Conservation (phyloP, 208 protist genomes). For the Leishmania arabica region DNA sequence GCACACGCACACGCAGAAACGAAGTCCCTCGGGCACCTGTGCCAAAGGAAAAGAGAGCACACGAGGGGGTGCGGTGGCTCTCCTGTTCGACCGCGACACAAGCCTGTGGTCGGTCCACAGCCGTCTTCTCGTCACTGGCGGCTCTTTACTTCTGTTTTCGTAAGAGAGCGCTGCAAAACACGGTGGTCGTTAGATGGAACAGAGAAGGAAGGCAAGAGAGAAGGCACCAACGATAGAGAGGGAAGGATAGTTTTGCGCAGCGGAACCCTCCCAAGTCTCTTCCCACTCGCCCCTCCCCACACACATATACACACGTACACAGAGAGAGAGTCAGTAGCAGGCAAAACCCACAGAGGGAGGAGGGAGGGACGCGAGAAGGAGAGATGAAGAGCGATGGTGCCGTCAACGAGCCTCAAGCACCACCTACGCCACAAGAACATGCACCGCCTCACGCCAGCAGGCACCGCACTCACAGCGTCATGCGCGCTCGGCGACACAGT, state of each 20-base stretch:
- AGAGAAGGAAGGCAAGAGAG: neutral
- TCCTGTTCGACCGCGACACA: neutral
- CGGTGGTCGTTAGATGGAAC: neutral
- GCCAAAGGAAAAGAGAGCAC: neutral
- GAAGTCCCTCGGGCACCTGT: neutral
- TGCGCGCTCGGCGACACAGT: neutral
- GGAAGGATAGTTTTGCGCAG: neutral
- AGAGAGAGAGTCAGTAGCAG: neutral
- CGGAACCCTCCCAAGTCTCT: neutral
- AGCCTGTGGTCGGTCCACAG: neutral
- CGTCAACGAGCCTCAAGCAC: neutral
- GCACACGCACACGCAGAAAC: neutral
- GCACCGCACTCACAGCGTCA: neutral
- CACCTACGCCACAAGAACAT: neutral
- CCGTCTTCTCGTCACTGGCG: neutral
- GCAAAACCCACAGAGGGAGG: neutral
- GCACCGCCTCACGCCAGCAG: neutral
- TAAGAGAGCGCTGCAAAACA: neutral
- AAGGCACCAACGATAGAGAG: neutral
- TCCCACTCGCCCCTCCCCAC: neutral
- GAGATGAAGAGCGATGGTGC: neutral
- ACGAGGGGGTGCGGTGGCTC: neutral
- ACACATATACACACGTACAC: neutral
- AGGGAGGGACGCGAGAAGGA: too few species aligned
- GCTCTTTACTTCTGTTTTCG: neutral